These are phyloP conservation scores for Musa balbisiana DNA, from an alignment of 202 grass and related monocot genomes.

Conservation along the genomic window DNA sequence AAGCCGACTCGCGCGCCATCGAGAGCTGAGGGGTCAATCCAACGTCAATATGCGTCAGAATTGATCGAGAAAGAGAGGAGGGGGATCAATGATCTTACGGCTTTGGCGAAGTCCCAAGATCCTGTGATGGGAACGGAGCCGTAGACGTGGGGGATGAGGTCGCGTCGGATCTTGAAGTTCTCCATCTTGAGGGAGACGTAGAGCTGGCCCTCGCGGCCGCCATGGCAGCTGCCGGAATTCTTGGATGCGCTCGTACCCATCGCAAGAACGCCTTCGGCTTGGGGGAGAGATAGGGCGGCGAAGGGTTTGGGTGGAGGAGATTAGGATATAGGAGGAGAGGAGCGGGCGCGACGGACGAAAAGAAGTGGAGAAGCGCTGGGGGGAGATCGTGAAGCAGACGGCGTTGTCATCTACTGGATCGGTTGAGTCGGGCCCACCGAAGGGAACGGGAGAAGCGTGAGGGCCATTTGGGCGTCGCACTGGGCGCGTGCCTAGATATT, in stretches of 20 bases:
- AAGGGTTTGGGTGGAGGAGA: constrained; percentile 1
- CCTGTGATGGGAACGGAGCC: constrained; percentile 66
- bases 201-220: constrained; percentile 54
- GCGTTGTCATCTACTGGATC: neutral
- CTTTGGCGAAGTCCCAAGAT: constrained; percentile 71
- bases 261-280: neutral
- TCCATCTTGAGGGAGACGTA: constrained; percentile 74
- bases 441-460: neutral
- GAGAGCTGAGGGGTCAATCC: constrained; percentile 33
- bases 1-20: constrained; percentile 49
- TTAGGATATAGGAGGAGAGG: constrained; percentile 1
- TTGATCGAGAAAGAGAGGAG: constrained; percentile 1
- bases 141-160: constrained; percentile 59
- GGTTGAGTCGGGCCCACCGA: neutral
- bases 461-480: no score
- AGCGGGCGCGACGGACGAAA: neutral
- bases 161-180: constrained; percentile 41
- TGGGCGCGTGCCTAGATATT: no score
- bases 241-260: constrained; percentile 45
- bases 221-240: constrained; percentile 33
- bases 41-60: constrained; percentile 8
- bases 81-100: constrained; percentile 36
- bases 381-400: neutral
- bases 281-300: constrained; percentile 10
- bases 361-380: neutral